Conservation (phyloP, 768 basidiomycete species). For the Boletus rubropictus region DNA sequence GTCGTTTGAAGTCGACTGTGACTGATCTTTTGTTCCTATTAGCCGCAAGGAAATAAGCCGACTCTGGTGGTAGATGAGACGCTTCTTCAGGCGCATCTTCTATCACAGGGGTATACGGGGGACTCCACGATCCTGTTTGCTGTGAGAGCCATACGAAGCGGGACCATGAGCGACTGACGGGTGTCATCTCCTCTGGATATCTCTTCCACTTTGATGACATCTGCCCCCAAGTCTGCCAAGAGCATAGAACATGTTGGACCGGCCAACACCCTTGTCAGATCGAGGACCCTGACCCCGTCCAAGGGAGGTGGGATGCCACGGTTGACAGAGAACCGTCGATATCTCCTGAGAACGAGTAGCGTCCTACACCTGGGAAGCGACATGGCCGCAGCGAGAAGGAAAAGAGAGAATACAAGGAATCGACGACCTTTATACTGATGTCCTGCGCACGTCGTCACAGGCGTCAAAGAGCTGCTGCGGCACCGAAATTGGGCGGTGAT, state of each 20-base stretch:
- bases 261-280: constrained; percentile 87
- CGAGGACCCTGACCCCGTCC: constrained; percentile 75
- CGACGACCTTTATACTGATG: too few species aligned
- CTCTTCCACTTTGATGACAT: constrained; percentile 91
- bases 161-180: constrained; percentile 38
- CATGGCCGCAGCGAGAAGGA: constrained; percentile 4
- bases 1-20: constrained; percentile 81
- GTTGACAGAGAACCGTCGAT: constrained; percentile 12
- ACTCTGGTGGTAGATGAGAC: constrained; percentile 75
- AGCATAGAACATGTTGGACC: constrained; percentile 92
- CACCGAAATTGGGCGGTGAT: constrained; percentile 8
- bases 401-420: too few species aligned
- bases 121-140: constrained; percentile 55
- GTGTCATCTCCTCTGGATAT: constrained; percentile 83
- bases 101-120: constrained; percentile 51
- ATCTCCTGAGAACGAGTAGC: neutral
- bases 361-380: neutral
- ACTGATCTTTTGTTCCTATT: constrained; percentile 90
- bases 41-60: constrained; percentile 84
- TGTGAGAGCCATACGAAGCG: constrained; percentile 11
- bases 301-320: constrained; percentile 72
- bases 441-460: too few species aligned
- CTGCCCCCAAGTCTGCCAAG: constrained; percentile 86
- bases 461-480: constrained; percentile 1
- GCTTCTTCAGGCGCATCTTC: constrained; percentile 47